These are phyloP conservation scores for Smittium mucronatum DNA, from an alignment of 371 early-diverging fungal genomes.

Conservation along the genomic window DNA sequence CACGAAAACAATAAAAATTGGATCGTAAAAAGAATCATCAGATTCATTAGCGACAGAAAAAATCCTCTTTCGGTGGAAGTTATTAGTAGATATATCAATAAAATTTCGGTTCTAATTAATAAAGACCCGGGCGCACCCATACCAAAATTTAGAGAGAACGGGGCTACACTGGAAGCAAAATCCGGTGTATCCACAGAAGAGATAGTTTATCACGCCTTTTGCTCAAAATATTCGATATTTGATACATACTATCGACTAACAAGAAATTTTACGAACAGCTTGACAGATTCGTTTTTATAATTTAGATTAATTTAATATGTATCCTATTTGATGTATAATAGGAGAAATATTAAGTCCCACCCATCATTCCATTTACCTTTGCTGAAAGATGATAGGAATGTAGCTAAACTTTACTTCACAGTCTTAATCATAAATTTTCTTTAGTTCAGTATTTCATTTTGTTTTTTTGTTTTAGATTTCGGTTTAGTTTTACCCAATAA, in stretches of 20 bases:
- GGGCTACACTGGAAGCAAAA: conserved; percentile 15
- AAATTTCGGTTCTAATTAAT: background rate
- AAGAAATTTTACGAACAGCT: background rate
- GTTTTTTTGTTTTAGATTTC: too few relatives aligned
- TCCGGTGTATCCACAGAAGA: conserved; percentile 17
- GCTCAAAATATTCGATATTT: conserved; percentile 15
- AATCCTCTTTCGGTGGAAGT: too few relatives aligned
- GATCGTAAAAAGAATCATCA: background rate
- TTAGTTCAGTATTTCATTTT: too few relatives aligned
- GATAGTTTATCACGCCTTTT: conserved; percentile 17
- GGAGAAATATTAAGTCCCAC: background rate
- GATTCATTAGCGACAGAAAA: too few relatives aligned
- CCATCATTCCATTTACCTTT: background rate
- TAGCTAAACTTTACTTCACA: background rate
- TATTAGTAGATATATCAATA: too few relatives aligned
- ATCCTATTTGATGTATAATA: background rate
- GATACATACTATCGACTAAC: conserved; percentile 13
- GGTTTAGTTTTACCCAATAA: too few relatives aligned
- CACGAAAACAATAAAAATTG: too few relatives aligned
- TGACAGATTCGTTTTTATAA: background rate
- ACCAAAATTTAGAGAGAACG: conserved; percentile 17
- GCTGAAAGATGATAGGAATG: background rate
- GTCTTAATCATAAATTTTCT: background rate
- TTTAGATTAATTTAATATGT: background rate
- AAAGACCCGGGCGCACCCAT: conserved; percentile 6